Conservation (phyloP, 129 eudicot species). For the Smallanthus sonchifolius region DNA sequence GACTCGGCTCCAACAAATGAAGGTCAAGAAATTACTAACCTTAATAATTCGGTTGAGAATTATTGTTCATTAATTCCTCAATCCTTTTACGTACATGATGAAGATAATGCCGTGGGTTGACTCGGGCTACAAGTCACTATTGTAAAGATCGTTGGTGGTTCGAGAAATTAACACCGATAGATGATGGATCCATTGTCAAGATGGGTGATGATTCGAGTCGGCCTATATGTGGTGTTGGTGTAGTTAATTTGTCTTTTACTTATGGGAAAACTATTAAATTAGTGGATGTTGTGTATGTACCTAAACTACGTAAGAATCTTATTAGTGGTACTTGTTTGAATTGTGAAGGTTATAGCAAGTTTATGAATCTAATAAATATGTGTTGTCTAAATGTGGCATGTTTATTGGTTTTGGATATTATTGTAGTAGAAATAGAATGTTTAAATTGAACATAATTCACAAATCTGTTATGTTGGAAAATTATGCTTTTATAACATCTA, state of each 20-base stretch:
- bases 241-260: too few species aligned
- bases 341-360: too few species aligned
- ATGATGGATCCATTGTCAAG: neutral
- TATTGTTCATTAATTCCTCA: neutral
- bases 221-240: too few species aligned
- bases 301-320: too few species aligned
- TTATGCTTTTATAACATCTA: neutral
- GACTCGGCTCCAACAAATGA: neutral
- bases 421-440: neutral
- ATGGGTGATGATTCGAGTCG: too few species aligned
- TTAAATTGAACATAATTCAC: neutral
- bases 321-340: too few species aligned
- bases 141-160: neutral
- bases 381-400: neutral
- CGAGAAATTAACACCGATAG: neutral
- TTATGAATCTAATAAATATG: neutral
- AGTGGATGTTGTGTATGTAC: too few species aligned
- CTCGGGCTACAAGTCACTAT: neutral
- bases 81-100: neutral
- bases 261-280: too few species aligned
- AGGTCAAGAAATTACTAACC: neutral
- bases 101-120: neutral
- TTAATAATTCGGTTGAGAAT: neutral
- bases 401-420: neutral
- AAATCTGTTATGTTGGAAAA: neutral